Conservation (phyloP, 345 rosid species). For the Melastoma malabathricum region DNA sequence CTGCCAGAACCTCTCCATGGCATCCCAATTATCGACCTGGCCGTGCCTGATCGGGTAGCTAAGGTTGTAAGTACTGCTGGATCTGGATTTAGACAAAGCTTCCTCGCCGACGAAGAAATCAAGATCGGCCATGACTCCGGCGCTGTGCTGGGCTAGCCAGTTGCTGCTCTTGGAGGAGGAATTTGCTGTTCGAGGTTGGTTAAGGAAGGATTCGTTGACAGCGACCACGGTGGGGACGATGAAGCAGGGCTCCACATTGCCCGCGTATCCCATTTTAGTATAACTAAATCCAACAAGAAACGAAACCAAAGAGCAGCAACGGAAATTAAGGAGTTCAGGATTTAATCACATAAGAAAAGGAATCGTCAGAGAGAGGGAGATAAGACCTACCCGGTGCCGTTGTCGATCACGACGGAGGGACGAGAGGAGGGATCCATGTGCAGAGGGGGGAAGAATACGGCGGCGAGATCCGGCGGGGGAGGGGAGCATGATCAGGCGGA, state of each 20-base stretch:
- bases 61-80: constrained; percentile 66
- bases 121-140: constrained; percentile 95
- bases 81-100: constrained; percentile 56
- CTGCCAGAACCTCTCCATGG: constrained; percentile 98
- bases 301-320: neutral
- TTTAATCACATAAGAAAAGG: neutral
- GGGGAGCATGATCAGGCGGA: constrained; percentile 34
- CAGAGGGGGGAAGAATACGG: constrained; percentile 4
- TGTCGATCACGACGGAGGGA: constrained; percentile 95
- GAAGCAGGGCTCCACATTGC: constrained; percentile 96
- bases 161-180: constrained; percentile 55
- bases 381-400: constrained; percentile 71
- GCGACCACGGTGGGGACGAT: constrained; percentile 86
- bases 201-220: constrained; percentile 68
- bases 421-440: constrained; percentile 75
- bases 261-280: constrained; percentile 93
- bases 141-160: constrained; percentile 76
- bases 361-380: neutral
- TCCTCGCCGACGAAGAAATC: constrained; percentile 90
- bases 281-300: constrained; percentile 26
- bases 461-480: constrained; percentile 13
- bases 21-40: constrained; percentile 95
- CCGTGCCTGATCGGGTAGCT: constrained; percentile 76
- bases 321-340: neutral
- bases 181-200: constrained; percentile 44